phyloP scores from a whole-genome alignment of 2,329 filamentous ascomycete species.

The Aspergillus intermedius region DNA sequence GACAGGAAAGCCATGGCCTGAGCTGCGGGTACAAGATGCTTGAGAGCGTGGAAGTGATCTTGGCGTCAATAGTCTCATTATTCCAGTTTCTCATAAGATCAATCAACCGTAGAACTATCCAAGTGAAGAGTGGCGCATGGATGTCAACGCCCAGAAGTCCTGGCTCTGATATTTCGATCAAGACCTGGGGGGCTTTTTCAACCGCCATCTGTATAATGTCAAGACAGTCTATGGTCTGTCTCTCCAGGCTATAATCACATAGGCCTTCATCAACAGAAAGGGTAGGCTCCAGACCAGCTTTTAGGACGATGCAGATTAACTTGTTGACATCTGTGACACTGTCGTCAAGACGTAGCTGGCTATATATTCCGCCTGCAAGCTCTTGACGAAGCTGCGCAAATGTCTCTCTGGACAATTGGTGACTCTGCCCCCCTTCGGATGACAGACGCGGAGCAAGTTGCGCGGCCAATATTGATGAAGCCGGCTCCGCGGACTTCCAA shows the following conservation, averaged over 20 bases:
- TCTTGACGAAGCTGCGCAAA: slow-evolving; percentile 69
- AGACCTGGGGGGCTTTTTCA: slow-evolving; percentile 61
- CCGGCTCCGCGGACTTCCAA: slow-evolving; percentile 23
- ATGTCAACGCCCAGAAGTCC: slow-evolving; percentile 45
- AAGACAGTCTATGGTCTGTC: slow-evolving; percentile 58
- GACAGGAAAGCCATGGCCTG: slow-evolving; percentile 22
- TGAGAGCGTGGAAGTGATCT: slow-evolving; percentile 30
- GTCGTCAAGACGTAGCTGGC: slow-evolving; percentile 50
- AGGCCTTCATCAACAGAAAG: slow-evolving; percentile 54
- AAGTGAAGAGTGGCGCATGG: slow-evolving; percentile 47
- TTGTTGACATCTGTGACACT: slow-evolving; percentile 73
- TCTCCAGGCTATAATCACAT: slow-evolving; percentile 39
- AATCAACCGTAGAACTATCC: slow-evolving; percentile 49
- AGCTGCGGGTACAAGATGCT: slow-evolving; percentile 27
- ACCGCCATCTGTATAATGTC: slow-evolving; percentile 71
- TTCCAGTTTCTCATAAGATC: slow-evolving; percentile 40
- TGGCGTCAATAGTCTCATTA: slow-evolving; percentile 35
- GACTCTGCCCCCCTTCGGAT: slow-evolving; percentile 55
- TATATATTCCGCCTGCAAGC: slow-evolving; percentile 45
- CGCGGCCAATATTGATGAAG: slow-evolving; percentile 76
- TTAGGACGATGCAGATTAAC: slow-evolving; percentile 75
- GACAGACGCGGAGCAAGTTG: slow-evolving; percentile 79
- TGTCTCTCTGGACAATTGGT: slow-evolving; percentile 62
- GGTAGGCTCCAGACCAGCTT: slow-evolving; percentile 62
- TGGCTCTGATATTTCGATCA: slow-evolving; percentile 60